Base-by-base conservation (phyloP, 768 basidiomycete genomes). In the Lactarius vividus region DNA sequence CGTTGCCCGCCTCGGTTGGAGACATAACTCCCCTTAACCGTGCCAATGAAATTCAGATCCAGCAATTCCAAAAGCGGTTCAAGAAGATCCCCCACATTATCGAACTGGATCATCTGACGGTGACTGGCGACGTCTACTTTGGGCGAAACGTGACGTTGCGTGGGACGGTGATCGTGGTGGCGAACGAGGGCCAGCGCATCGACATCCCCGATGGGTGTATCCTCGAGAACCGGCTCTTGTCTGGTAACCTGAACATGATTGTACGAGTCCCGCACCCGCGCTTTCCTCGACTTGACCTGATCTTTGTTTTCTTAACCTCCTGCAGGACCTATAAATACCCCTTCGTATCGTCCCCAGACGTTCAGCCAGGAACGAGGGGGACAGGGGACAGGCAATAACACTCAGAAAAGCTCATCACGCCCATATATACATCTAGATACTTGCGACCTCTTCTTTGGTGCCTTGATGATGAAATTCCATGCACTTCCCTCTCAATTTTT, bases 191-290 rank as follows among this genome's bases (percentile, higher is more conserved):
- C 33, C 79, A 81, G 72, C 77, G 79, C 62, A 87, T 87, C 67
- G 78, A 83, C 70, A 81, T 86, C 44, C 85, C 85, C 8, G 86
- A 86, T 69, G 84, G 84, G 11, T 80, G 82, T 64, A 79, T 82
- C 63, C 77, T 85, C 59, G 83, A 85, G 73, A 81, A 84, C 77
- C 59, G 88, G 70, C 76, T 92, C 63, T 79, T 92, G 64, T 88
- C 88, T 29, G 91, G 91, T 54, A 88, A 88, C 74, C 77, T 92
- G 66, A 88, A 83, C 74, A 85, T 90, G 83, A 92, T 86, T 61
- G 86, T 85, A 71, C 70, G 81, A 78, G 37, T 62, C 55, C 37
- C 61, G 4, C 18, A 4, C 15, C 11, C 4, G 5, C 37, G 6
- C 31, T n/a, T 44, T 29, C 8, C 26, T n/a, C 35, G 15, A 39